A percentile compares a stretch with the other conserved stretches of the same genome.
Conservation (phyloP, 1,139 yeast species). For the Sporopachydermia cereana region DNA sequence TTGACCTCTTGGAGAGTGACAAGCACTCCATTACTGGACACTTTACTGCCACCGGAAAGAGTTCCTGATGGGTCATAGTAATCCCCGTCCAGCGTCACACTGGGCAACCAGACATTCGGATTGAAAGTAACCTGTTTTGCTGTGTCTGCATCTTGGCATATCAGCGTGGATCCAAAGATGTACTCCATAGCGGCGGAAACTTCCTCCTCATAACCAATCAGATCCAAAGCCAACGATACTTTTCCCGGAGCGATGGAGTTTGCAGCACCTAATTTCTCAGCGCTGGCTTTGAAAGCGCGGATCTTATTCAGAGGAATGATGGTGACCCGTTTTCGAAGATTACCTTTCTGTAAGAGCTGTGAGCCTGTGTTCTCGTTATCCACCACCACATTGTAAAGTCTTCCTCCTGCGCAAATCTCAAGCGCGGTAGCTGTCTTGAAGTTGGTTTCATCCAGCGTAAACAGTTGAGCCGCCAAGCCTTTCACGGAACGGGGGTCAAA, state of each 20-base stretch:
- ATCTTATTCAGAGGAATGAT: constrained; percentile 89
- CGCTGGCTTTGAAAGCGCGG: constrained; percentile 29
- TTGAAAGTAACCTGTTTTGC: constrained; percentile 85
- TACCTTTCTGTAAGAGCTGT: constrained; percentile 67
- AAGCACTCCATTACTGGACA: constrained; percentile 44
- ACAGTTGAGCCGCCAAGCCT: constrained; percentile 86
- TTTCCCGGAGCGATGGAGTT: constrained; percentile 65
- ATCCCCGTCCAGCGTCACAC: constrained; percentile 93
- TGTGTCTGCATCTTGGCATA: constrained; percentile 78
- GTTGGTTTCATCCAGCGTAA: constrained; percentile 48
- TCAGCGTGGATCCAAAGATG: constrained; percentile 78
- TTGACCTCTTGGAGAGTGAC: constrained; percentile 61
- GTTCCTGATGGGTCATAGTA: constrained; percentile 95
- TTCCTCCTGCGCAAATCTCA: constrained; percentile 91
- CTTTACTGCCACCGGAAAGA: constrained; percentile 88
- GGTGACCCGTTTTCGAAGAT: constrained; percentile 72
- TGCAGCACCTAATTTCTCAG: constrained; percentile 32
- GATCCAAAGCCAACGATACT: constrained; percentile 76
- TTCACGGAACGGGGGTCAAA: constrained; percentile 57
- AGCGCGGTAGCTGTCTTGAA: constrained; percentile 66
- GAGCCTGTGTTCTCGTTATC: constrained; percentile 81
- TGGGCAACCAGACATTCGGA: constrained; percentile 65
- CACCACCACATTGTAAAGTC: constrained; percentile 82
- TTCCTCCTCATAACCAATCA: constrained; percentile 63
- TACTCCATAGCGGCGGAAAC: constrained; percentile 79